These are phyloP conservation scores for Arabis alpina DNA, from an alignment of 345 rosid genomes.

Conservation along the genomic window DNA sequence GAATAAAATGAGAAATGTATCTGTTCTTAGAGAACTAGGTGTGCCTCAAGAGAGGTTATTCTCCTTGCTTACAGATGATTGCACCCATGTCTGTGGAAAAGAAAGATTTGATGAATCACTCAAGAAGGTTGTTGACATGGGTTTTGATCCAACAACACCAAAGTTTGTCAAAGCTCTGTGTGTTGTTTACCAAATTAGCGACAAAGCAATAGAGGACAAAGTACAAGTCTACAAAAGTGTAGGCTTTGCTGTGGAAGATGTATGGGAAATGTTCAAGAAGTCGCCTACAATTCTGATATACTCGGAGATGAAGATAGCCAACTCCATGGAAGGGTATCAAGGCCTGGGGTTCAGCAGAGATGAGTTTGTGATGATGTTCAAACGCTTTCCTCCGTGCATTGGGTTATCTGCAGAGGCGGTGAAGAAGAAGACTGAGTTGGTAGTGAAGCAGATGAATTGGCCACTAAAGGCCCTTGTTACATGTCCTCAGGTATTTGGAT, in stretches of 20 bases:
- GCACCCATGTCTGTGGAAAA: background rate
- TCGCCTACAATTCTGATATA: background rate
- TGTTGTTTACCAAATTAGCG: background rate
- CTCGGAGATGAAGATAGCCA: conserved; percentile 8
- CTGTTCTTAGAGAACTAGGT: background rate
- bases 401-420: background rate
- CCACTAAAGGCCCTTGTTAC: conserved; percentile 9
- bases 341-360: conserved; percentile 29
- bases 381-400: background rate
- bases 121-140: conserved; percentile 22
- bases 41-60: conserved; percentile 20
- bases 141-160: conserved; percentile 29
- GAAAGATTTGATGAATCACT: conserved; percentile 24
- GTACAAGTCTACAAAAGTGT: background rate
- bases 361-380: conserved; percentile 30
- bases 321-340: conserved; percentile 29
- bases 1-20: background rate
- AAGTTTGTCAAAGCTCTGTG: conserved; percentile 34
- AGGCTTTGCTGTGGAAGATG: background rate
- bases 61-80: background rate
- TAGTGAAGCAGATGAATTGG: conserved; percentile 21
- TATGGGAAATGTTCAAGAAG: background rate
- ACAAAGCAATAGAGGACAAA: background rate
- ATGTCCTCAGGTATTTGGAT: background rate
- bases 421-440: conserved; percentile 18